Base-by-base conservation (phyloP, 495 filamentous ascomycete species). In the Evernia prunastri region DNA sequence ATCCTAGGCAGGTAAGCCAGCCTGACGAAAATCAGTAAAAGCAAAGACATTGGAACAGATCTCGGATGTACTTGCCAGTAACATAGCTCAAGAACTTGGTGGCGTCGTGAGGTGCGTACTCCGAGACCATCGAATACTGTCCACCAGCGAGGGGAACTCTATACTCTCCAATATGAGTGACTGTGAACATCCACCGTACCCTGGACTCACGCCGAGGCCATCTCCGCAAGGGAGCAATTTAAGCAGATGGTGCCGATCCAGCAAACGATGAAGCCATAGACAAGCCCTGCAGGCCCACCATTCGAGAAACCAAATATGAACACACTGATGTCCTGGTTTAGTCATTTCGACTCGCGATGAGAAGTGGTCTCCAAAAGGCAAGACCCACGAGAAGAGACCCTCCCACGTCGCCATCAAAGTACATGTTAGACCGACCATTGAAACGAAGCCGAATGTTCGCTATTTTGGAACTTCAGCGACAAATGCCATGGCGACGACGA, bases 111-210 rank as follows among this genome's bases (percentile, higher is more conserved):
- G 73, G 66, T 0, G 69, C 67, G 68, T 72, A 74, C 64, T 80
- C 77, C 12, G 74, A 79, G 1, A 80, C 77, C 81, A 79, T 82
- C 53, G 77, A 73, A 59, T 78, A 78, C 58, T 78, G 75, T 6
- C 75, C 75, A 60, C 75, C 73, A 27, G 69, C 68, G 5, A 71
- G 73, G n/a, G 72, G 72, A 4, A 72, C 72, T 70, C 72, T 74
- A 33, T 31, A 7, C 0, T 15, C 29, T 29, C 35, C 25, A 12
- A 3, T 18, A 61, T 51, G 17, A 64, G 11, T 36, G 20, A 54
- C 10, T 47, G 39, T 18, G n/a, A 20, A 51, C 5, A 40, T 27
- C 23, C 1, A 43, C 23, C 2, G 40, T 18, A 20, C 15, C 5
- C 17, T 23, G 6, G 4, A 66, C 71, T 63, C 58, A 74, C 72